These are phyloP conservation scores for Lentinula edodes DNA, from an alignment of 768 basidiomycete genomes.

Conservation along the genomic window DNA sequence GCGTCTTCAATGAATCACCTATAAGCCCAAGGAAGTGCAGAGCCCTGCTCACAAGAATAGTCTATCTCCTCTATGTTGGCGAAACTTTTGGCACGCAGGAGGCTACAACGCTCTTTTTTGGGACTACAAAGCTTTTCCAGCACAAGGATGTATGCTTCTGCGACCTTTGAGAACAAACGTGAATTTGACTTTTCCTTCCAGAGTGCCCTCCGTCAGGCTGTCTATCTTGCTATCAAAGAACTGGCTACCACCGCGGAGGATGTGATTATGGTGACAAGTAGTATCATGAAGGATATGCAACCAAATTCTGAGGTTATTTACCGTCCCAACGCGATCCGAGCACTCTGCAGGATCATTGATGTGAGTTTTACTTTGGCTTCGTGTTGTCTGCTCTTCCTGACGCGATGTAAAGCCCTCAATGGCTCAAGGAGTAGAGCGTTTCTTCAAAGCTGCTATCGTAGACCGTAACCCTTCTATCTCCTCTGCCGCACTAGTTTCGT, in stretches of 20 bases:
- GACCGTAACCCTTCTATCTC: constrained; percentile 95
- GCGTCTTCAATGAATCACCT: constrained; percentile 98
- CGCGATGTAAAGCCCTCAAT: constrained; percentile 76
- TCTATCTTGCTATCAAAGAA: constrained; percentile 98
- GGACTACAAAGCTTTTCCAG: constrained; percentile 97
- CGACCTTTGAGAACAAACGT: neutral
- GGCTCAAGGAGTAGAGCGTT: constrained; percentile 97
- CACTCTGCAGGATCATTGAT: constrained; percentile 94
- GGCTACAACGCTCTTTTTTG: constrained; percentile 97
- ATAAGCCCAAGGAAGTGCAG: constrained; percentile 97
- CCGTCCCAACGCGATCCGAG: constrained; percentile 94
- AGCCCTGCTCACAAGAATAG: constrained; percentile 91
- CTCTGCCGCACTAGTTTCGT: constrained; percentile 92
- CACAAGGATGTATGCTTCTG: constrained; percentile 87
- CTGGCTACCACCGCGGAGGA: constrained; percentile 93
- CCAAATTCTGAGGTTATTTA: constrained; percentile 98
- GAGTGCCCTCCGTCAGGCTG: constrained; percentile 95
- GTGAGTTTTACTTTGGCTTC: constrained; percentile 48
- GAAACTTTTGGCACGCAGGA: constrained; percentile 94
- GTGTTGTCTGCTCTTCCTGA: neutral
- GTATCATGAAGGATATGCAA: constrained; percentile 99
- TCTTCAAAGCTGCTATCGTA: constrained; percentile 99
- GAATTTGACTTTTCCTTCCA: constrained; percentile 24
- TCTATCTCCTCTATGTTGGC: constrained; percentile 94
- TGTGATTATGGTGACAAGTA: constrained; percentile 99